A percentile compares a stretch with the other conserved stretches of the same genome.
Conservation (phyloP, 2,329 filamentous ascomycete genomes). For the Sporothrix brunneoviolacea region DNA sequence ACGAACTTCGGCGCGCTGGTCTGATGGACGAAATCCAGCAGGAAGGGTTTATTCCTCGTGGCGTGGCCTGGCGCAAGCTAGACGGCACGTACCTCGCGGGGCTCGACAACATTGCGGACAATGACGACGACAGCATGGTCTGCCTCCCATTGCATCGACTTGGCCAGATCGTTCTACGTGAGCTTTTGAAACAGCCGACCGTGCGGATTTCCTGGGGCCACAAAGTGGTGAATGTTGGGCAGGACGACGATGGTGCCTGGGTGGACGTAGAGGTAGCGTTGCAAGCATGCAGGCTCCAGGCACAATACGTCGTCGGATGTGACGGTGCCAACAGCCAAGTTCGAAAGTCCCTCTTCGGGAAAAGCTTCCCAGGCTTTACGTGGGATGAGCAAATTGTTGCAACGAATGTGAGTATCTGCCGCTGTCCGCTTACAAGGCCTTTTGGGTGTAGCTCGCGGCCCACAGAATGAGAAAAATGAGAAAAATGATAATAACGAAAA, state of each 20-base stretch:
- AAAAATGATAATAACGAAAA: too few species aligned
- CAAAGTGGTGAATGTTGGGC: background rate
- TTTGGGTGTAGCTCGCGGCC: too few species aligned
- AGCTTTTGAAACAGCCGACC: background rate
- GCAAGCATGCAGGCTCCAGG: background rate
- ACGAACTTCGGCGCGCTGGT: background rate
- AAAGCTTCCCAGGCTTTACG: background rate
- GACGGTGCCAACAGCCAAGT: background rate
- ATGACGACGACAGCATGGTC: background rate
- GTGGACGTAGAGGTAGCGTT: background rate
- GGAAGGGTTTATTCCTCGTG: background rate
- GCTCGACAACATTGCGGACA: background rate
- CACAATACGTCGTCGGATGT: background rate
- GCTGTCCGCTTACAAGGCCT: too few species aligned
- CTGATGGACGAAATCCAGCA: background rate
- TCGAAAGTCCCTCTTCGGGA: background rate
- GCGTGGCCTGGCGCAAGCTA: background rate
- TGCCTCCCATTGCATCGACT: background rate
- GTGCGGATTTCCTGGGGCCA: background rate
- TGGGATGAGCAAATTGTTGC: constrained; percentile 2
- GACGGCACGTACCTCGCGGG: background rate
- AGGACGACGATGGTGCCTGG: background rate
- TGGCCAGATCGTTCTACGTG: background rate
- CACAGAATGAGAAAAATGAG: too few species aligned
- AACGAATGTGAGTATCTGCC: background rate